Base-by-base conservation (phyloP, 352 stramenopile genomes). In the Phytophthora hybrid region DNA sequence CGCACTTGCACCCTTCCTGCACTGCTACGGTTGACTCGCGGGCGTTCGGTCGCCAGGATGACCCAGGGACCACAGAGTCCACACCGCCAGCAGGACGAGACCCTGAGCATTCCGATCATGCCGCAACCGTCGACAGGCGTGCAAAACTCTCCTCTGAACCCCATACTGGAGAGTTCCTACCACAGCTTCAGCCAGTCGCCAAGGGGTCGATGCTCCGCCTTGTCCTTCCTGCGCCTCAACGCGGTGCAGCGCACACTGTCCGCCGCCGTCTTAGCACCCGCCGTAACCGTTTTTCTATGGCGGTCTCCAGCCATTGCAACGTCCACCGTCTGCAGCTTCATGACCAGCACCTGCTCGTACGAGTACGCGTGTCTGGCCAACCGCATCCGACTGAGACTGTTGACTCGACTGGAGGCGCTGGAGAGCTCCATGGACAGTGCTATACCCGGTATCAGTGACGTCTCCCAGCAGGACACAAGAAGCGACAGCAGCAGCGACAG, bases 361-460 rank as follows among this genome's bases (percentile, higher is more conserved):
- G 88, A 95, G 71, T 95, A 89, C 69, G 74, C 88, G 60, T 95
- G 86, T 73, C 77, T 95, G 37, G 76, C 86, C 1, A 81, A 90
- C 59, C 74, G 88, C 56, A 93, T 95, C 57, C 84, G 88, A n/a
- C 64, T 81, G 54, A 75, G 83, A 5, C 47, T 93, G 18, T 69
- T 93, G 11, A 73, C 76, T 19, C 56, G 66, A 52, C 65, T 88
- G 8, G 59, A 73, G 4, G 61, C 71, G 2, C 51, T 83, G 23
- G 77, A 87, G 53, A 60, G 46, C 51, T 75, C 69, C 8, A 44
- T 65, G 18, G 23, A n/a, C 19, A 63, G 21, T 31, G 5, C 61
- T 14, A 61, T n/a, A 63, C 31, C 46, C 18, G n/a, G 9, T 14
- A 21, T 5, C 1, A 71, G 69, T 29, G 47, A 77, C 29, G 21